Conservation (phyloP, 2,329 filamentous ascomycete species). For the Penicillium sumatraense region DNA sequence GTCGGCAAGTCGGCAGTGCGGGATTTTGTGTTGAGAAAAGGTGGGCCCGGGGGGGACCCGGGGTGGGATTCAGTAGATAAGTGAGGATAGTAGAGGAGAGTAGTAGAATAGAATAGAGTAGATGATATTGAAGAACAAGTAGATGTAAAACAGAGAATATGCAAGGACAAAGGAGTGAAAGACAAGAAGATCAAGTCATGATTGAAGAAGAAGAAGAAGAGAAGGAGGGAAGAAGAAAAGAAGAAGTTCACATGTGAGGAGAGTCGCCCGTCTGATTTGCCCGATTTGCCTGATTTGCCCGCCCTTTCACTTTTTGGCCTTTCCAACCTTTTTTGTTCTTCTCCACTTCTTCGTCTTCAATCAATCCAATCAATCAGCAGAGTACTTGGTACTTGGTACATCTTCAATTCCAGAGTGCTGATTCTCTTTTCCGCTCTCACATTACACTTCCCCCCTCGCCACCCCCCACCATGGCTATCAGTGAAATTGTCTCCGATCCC, state of each 20-base stretch:
- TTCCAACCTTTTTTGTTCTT: too few species aligned
- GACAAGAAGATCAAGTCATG: too few species aligned
- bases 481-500: conserved; percentile 66
- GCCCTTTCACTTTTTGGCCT: too few species aligned
- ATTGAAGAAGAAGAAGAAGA: too few species aligned
- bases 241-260: conserved; percentile 21
- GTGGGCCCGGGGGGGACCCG: conserved; percentile 8
- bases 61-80: not conserved
- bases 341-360: conserved; percentile 9
- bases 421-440: conserved; percentile 5
- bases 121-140: not conserved
- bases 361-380: too few species aligned
- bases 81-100: not conserved
- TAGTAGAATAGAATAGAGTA: not conserved
- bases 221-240: conserved; percentile 4
- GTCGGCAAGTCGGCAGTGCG: not conserved
- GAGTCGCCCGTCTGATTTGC: conserved; percentile 14
- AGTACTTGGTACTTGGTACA: too few species aligned
- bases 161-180: not conserved
- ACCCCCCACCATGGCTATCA: conserved; percentile 54
- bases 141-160: not conserved
- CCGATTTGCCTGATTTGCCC: too few species aligned
- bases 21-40: conserved; percentile 10
- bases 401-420: not conserved
- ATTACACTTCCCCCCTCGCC: not conserved